phyloP scores from a whole-genome alignment of 2,329 filamentous ascomycete genomes.

The Diaporthe sp. region DNA sequence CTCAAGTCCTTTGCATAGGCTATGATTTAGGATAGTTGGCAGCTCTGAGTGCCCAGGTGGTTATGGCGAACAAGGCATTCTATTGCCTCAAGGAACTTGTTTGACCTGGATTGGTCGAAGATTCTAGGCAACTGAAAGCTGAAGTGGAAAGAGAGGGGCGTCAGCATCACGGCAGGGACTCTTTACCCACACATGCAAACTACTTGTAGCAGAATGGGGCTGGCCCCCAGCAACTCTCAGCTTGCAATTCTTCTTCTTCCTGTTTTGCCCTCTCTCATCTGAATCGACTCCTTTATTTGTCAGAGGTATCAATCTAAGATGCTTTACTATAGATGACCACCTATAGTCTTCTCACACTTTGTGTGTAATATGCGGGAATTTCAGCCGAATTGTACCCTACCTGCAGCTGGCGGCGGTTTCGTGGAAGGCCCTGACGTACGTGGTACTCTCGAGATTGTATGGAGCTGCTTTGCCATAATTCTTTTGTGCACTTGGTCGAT shows the following conservation, averaged over 20 bases:
- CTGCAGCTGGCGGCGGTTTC: neutral
- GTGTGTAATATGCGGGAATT: neutral
- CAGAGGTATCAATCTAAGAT: neutral
- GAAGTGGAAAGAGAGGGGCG: neutral
- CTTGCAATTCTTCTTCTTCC: neutral
- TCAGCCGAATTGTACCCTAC: neutral
- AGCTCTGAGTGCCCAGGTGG: too few relatives aligned
- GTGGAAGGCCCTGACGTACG: neutral
- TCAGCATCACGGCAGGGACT: neutral
- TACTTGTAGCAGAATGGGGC: neutral
- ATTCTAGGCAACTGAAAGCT: neutral
- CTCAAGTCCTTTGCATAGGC: too few relatives aligned
- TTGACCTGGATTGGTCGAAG: neutral
- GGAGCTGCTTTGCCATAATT: neutral
- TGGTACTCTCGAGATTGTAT: neutral
- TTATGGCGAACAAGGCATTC: neutral
- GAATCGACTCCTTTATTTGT: neutral
- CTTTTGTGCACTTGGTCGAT: neutral
- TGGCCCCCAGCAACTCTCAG: neutral
- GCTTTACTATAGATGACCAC: neutral
- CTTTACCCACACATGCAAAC: too few relatives aligned
- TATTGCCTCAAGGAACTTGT: neutral
- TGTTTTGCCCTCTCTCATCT: neutral
- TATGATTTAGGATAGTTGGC: too few relatives aligned
- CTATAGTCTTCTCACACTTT: neutral